These are phyloP conservation scores for Citrus trifoliata DNA, from an alignment of 345 rosid genomes.

Conservation along the genomic window DNA sequence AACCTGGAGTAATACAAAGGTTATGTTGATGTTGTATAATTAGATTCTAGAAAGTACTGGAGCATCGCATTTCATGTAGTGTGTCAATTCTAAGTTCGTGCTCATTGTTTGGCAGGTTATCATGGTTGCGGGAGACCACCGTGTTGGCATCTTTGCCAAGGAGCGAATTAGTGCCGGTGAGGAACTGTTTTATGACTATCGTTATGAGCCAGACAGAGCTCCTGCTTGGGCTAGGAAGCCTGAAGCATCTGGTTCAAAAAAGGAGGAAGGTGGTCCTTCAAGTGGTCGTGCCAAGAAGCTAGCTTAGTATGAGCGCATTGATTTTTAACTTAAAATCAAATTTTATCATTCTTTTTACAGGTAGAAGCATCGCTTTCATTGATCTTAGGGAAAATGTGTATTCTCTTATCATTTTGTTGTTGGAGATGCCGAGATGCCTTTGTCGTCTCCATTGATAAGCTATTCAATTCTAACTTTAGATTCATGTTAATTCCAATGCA, in stretches of 20 bases:
- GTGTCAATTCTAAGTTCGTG: not conserved
- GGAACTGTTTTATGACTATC: constrained; percentile 91
- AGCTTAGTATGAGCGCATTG: constrained; percentile 46
- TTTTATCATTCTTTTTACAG: constrained; percentile 38
- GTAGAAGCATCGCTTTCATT: constrained; percentile 33
- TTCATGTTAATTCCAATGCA: constrained; percentile 16
- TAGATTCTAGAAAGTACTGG: not conserved
- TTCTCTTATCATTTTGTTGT: constrained; percentile 24
- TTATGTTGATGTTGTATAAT: not conserved
- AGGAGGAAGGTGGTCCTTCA: constrained; percentile 74
- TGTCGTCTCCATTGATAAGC: constrained; percentile 34
- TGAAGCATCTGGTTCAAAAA: constrained; percentile 78
- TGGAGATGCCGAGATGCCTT: constrained; percentile 39
- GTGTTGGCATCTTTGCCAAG: constrained; percentile 96
- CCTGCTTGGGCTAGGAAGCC: constrained; percentile 99
- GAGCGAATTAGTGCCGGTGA: constrained; percentile 87
- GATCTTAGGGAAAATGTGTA: constrained; percentile 19
- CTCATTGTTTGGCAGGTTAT: constrained; percentile 56
- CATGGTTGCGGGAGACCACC: constrained; percentile 95
- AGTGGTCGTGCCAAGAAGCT: constrained; percentile 94
- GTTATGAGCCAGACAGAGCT: constrained; percentile 95
- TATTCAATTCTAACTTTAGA: constrained; percentile 13
- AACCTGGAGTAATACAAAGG: not conserved
- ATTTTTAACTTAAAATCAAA: constrained; percentile 13
- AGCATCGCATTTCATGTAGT: not conserved